Conservation (phyloP, 129 eudicot species). For the Cynara cardunculus region DNA sequence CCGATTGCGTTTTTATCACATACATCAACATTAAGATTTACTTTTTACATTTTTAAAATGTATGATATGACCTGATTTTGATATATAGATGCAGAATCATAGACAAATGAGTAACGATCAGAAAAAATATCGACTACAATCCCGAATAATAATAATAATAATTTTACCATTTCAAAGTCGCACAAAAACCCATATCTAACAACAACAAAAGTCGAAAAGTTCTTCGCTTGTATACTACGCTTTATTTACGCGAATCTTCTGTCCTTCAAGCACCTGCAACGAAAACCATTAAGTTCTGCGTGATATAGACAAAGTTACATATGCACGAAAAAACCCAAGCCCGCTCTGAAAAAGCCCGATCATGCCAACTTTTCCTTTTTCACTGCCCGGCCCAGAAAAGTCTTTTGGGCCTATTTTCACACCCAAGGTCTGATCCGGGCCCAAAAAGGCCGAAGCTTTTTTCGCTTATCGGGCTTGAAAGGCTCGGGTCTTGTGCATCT, state of each 20-base stretch:
- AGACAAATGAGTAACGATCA: neutral
- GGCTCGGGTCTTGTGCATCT: neutral
- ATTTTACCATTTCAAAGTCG: neutral
- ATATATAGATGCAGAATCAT: neutral
- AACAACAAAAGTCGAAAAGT: neutral
- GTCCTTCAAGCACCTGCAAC: slow-evolving; percentile 78
- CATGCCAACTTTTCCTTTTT: neutral
- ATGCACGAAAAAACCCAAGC: neutral
- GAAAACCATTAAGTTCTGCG: neutral
- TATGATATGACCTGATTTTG: no score
- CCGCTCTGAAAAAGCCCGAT: neutral
- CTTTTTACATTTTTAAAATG: no score
- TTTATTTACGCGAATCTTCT: slow-evolving; percentile 82
- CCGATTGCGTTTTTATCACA: no score
- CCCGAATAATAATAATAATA: neutral
- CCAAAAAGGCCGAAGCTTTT: neutral
- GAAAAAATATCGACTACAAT: slow-evolving; percentile 10
- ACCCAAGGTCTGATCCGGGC: neutral
- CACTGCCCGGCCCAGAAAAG: neutral
- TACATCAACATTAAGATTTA: no score
- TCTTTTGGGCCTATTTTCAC: neutral
- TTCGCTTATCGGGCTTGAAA: neutral
- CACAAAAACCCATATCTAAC: neutral
- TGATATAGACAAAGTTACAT: neutral
- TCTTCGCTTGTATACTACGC: slow-evolving; percentile 41